Conservation (phyloP, 768 basidiomycete genomes). For the Astraeus odoratus region DNA sequence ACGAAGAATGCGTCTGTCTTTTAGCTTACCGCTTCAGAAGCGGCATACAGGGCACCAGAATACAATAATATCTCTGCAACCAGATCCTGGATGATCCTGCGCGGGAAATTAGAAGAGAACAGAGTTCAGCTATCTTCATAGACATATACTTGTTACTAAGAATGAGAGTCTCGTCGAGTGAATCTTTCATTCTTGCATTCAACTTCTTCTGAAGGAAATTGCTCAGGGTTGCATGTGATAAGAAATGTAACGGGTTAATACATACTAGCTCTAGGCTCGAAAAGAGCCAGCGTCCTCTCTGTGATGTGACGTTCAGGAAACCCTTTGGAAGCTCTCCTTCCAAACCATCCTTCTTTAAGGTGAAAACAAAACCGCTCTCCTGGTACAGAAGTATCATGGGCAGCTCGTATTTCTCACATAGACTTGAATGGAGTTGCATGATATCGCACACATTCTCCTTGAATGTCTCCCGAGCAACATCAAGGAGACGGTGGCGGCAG, state of each 20-base stretch:
- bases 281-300: constrained; percentile 69
- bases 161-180: constrained; percentile 82
- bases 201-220: constrained; percentile 59
- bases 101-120: neutral
- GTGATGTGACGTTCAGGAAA: constrained; percentile 60
- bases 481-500: constrained; percentile 75
- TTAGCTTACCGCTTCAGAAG: constrained; percentile 70
- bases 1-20: neutral
- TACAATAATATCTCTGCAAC: constrained; percentile 61
- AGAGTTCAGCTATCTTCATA: neutral
- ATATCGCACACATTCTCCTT: constrained; percentile 92
- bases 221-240: neutral
- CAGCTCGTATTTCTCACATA: constrained; percentile 58
- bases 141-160: constrained; percentile 67
- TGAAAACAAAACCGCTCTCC: constrained; percentile 67
- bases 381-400: constrained; percentile 66
- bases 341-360: constrained; percentile 51
- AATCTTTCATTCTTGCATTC: constrained; percentile 85
- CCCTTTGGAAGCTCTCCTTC: constrained; percentile 55
- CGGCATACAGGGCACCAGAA: constrained; percentile 80
- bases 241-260: neutral
- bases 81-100: constrained; percentile 74
- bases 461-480: constrained; percentile 92
- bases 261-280: constrained; percentile 77
- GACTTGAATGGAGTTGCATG: constrained; percentile 50